A percentile compares a stretch with the other conserved stretches of the same genome.
Conservation (phyloP, 2,329 filamentous ascomycete genomes). For the Plectosphaerella plurivora region DNA sequence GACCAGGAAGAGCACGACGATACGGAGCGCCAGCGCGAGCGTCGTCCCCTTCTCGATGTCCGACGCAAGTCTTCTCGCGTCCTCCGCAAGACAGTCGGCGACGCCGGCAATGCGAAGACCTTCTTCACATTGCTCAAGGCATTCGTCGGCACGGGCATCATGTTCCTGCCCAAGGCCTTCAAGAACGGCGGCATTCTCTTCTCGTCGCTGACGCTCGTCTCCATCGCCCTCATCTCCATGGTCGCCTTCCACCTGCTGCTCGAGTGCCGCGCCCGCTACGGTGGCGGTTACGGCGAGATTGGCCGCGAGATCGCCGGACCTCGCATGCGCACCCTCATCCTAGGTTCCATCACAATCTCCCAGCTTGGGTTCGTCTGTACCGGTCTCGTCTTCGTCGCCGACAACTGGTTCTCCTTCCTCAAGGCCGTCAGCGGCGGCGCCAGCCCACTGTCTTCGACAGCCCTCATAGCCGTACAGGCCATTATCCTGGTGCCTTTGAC, state of each 20-base stretch:
- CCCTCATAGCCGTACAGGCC: constrained; percentile 63
- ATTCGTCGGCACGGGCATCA: constrained; percentile 76
- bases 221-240: constrained; percentile 62
- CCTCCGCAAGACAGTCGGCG: constrained; percentile 40
- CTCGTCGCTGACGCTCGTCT: constrained; percentile 63
- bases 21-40: constrained; percentile 34
- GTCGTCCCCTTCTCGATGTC: constrained; percentile 52
- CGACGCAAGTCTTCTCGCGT: constrained; percentile 46
- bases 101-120: constrained; percentile 65
- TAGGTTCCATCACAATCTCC: constrained; percentile 67
- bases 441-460: constrained; percentile 47
- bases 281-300: constrained; percentile 71
- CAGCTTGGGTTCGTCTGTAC: constrained; percentile 77
- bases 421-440: constrained; percentile 51
- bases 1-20: constrained; percentile 32
- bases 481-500: constrained; percentile 61
- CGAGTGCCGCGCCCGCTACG: constrained; percentile 58
- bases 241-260: constrained; percentile 69
- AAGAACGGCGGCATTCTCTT: constrained; percentile 74
- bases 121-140: constrained; percentile 78
- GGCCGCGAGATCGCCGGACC: constrained; percentile 62
- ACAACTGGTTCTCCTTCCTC: constrained; percentile 66
- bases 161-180: constrained; percentile 78
- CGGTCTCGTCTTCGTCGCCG: constrained; percentile 72
- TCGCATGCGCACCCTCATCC: constrained; percentile 59